Conservation (phyloP, 345 rosid species). For the Populus pruinosa region DNA sequence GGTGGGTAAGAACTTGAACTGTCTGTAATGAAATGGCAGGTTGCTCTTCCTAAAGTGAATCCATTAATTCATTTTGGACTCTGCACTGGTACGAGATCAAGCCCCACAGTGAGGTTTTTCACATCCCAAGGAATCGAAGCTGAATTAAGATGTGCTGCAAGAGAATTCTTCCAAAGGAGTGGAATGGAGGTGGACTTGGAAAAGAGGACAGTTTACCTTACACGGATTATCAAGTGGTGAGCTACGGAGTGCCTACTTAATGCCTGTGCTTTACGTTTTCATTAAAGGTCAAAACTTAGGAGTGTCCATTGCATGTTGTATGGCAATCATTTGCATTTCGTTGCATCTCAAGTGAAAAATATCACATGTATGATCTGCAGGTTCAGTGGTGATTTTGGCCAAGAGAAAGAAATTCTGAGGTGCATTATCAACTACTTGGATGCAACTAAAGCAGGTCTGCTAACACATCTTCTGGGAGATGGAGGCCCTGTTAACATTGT, state of each 20-base stretch:
- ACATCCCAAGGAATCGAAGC: slow-evolving; percentile 59
- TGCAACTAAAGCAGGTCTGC: slow-evolving; percentile 61
- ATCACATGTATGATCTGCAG: slow-evolving; percentile 28
- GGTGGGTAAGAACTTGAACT: not conserved
- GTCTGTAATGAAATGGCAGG: slow-evolving; percentile 31
- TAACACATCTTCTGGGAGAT: slow-evolving; percentile 67
- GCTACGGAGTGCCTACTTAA: not conserved
- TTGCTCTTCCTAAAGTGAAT: slow-evolving; percentile 47
- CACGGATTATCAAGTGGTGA: slow-evolving; percentile 79
- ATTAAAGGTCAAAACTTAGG: not conserved
- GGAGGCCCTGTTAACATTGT: slow-evolving; percentile 58
- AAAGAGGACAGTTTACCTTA: slow-evolving; percentile 55
- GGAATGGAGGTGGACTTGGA: slow-evolving; percentile 63
- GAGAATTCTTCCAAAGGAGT: slow-evolving; percentile 63
- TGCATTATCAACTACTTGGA: slow-evolving; percentile 75
- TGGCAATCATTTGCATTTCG: not conserved
- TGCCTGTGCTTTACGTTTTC: not conserved
- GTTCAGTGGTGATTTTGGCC: slow-evolving; percentile 67
- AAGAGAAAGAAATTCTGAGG: slow-evolving; percentile 60
- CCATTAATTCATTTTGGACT: slow-evolving; percentile 84
- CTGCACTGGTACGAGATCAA: slow-evolving; percentile 78
- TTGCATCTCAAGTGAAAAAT: not conserved
- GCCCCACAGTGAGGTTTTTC: slow-evolving; percentile 77
- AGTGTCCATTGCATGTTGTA: not conserved
- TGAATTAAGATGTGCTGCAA: slow-evolving; percentile 62